Evolutionary conservation across 345 rosid genomes (phyloP).

Genomic region (Rhodomyrtus tomentosa): DNA sequence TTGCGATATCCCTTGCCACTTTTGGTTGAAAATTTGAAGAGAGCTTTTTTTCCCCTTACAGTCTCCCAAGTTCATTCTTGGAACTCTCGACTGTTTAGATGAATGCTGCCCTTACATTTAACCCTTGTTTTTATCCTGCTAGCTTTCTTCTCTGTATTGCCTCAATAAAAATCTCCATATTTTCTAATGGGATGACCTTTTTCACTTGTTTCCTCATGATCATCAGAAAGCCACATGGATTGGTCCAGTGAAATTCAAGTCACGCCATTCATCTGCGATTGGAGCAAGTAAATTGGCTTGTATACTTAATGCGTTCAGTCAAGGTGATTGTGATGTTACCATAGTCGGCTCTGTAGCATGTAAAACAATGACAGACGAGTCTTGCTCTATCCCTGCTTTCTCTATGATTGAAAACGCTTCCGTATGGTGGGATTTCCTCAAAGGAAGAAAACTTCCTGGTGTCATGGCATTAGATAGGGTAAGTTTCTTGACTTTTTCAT

Average conservation of each 20-base stretch:
- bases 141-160: background rate
- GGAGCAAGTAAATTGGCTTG: conserved; percentile 31
- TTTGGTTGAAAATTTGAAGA: background rate
- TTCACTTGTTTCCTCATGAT: background rate
- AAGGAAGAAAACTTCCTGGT: conserved; percentile 52
- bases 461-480: conserved; percentile 58
- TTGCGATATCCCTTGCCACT: background rate
- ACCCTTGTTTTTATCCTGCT: background rate
- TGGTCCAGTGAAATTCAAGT: conserved; percentile 45
- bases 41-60: background rate
- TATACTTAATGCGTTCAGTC: conserved; percentile 20
- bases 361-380: conserved; percentile 16
- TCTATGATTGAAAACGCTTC: conserved; percentile 32
- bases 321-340: conserved; percentile 26
- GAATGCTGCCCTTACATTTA: background rate
- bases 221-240: conserved; percentile 50
- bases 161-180: background rate
- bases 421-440: conserved; percentile 54
- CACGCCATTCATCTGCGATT: conserved; percentile 7
- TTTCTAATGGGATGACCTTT: background rate
- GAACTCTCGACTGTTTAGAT: background rate
- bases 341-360: conserved; percentile 38
- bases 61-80: background rate
- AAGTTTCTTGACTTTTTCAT: conserved; percentile 4
- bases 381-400: conserved; percentile 11